Base-by-base conservation (phyloP, 768 basidiomycete genomes). In the Suillus spraguei region DNA sequence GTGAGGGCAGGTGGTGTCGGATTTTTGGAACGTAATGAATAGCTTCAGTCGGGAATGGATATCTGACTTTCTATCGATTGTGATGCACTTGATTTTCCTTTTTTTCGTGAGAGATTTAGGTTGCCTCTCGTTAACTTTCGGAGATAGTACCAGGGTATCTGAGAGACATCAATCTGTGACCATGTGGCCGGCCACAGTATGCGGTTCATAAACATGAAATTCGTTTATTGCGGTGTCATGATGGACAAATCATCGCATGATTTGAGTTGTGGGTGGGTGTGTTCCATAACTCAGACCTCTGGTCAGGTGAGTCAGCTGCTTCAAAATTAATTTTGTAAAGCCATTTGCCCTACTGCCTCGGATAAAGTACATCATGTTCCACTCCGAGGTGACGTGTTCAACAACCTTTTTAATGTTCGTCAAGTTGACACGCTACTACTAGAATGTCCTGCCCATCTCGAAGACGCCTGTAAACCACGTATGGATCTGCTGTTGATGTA, bases 1-100 rank as follows among this genome's bases (percentile, higher is more conserved):
- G 69, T 91, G 42, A 82, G 76, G 67, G 81, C 81, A 5, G 83
- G 81, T 0, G 90, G 91, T 2, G 69, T 82, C 4, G 85, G 76
- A 5, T 92, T 91, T 73, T 77, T 92, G 75, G 89, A 91, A 28
- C 72, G 69, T 60, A 71, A 63, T 42, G 72, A 68, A 24, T 75
- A 69, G 62, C 16, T 39, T 39, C 22, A 41, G 56, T 20, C 11
- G 56, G 5, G 24, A 41, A 41, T 28, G 38, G 11, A 41, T n/a
- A 58, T 28, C 5, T 32, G 24, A 20, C 9, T 20, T 56, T 58
- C 16, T 6, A 58, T 41, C 17, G 17, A 20, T 41, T 20, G 13
- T 41, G 24, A 36, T 32, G 20, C n/a, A 33, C 20, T 53, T 6
- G 52, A 53, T 35, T 53, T 24, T 28, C 14, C 24, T 8, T 24